Conservation (phyloP, 1,284 basidiomycete genomes). For the Trichosporon faecale region DNA sequence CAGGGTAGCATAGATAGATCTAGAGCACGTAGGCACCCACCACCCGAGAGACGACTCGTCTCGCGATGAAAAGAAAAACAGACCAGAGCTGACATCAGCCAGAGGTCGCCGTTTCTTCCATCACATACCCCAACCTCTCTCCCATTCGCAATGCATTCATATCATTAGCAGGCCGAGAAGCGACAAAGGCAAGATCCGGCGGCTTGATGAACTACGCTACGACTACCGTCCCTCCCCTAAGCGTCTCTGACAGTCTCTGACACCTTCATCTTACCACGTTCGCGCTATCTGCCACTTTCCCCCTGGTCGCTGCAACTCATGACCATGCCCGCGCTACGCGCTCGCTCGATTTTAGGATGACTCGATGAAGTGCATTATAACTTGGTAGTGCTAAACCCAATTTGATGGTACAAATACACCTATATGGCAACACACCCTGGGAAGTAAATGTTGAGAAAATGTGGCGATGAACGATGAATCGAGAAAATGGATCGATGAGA, state of each 20-base stretch:
- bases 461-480: too few species aligned
- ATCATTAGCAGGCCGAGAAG: too few species aligned
- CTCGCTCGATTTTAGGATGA: not conserved
- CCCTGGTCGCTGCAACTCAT: too few species aligned
- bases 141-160: slow-evolving; percentile 5
- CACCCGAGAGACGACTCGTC: not conserved
- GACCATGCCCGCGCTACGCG: too few species aligned
- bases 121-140: not conserved
- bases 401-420: slow-evolving; percentile 10
- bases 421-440: slow-evolving; percentile 8
- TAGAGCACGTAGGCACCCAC: slow-evolving; percentile 9
- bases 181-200: too few species aligned
- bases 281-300: too few species aligned
- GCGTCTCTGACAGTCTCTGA: too few species aligned
- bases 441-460: not conserved
- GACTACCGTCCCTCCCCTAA: too few species aligned
- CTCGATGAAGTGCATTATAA: slow-evolving; percentile 8
- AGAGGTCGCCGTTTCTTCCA: not conserved
- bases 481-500: not conserved
- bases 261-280: too few species aligned
- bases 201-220: too few species aligned
- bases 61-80: not conserved
- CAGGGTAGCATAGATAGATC: not conserved
- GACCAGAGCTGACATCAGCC: not conserved
- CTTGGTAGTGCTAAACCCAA: slow-evolving; percentile 3